Conservation (phyloP, 2,329 filamentous ascomycete species). For the Whalleya microplaca region DNA sequence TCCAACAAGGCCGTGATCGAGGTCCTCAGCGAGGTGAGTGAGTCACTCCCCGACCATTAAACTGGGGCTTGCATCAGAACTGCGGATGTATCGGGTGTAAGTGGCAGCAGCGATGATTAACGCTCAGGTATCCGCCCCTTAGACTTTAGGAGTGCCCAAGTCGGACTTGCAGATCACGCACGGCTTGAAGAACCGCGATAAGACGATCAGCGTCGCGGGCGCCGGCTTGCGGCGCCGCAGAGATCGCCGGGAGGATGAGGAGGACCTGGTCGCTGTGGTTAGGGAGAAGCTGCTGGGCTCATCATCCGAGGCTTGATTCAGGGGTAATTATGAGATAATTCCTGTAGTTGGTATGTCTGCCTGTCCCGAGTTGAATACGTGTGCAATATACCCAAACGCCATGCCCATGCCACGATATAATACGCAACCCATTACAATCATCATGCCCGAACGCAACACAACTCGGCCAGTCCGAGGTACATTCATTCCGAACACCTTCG, state of each 20-base stretch:
- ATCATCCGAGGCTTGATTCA: neutral
- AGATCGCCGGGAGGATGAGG: slow-evolving; percentile 17
- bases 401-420: slow-evolving; percentile 10
- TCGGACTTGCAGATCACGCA: slow-evolving; percentile 65
- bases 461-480: neutral
- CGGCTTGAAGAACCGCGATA: slow-evolving; percentile 67
- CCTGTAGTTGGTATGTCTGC: slow-evolving; percentile 2
- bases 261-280: slow-evolving; percentile 28
- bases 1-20: slow-evolving; percentile 69
- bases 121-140: neutral
- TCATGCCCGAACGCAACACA: neutral
- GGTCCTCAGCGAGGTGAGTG: slow-evolving; percentile 61
- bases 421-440: slow-evolving; percentile 3
- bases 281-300: slow-evolving; percentile 27
- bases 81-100: too few relatives aligned
- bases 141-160: slow-evolving; percentile 65
- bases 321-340: neutral
- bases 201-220: slow-evolving; percentile 52
- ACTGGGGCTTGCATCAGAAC: neutral
- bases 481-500: neutral
- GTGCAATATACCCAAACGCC: slow-evolving; percentile 10
- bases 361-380: slow-evolving; percentile 3
- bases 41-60: neutral
- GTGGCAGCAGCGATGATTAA: neutral
- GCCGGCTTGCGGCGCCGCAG: slow-evolving; percentile 23